Conservation (phyloP, 148 eudicot species). For the Rhododendron molle region DNA sequence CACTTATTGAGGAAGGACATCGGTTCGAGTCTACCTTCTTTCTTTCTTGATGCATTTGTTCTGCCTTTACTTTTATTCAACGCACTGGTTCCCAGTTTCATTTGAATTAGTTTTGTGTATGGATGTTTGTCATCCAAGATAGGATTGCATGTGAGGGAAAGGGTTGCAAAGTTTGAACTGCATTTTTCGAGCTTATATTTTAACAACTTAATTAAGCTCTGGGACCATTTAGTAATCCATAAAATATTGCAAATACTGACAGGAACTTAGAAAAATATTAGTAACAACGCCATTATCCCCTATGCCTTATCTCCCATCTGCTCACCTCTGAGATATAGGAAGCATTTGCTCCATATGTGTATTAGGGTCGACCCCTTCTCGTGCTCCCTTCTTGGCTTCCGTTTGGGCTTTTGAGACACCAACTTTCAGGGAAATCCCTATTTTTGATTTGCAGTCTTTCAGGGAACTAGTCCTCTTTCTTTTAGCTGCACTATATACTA, state of each 20-base stretch:
- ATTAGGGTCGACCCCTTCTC: neutral
- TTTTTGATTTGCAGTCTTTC: neutral
- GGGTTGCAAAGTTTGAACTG: neutral
- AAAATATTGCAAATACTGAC: neutral
- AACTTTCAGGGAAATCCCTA: neutral
- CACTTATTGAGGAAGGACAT: neutral
- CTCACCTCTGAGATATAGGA: neutral
- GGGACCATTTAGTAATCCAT: neutral
- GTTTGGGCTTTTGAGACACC: neutral
- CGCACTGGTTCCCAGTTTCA: neutral
- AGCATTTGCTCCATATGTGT: neutral
- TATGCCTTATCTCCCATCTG: neutral
- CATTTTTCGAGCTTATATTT: neutral
- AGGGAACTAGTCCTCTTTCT: neutral
- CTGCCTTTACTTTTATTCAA: neutral
- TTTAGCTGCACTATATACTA: neutral
- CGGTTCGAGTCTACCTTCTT: neutral
- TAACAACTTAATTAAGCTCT: neutral
- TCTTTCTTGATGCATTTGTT: neutral
- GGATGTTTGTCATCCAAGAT: neutral
- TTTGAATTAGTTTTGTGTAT: neutral
- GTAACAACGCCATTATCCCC: neutral
- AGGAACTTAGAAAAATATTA: neutral
- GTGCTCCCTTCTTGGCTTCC: neutral
- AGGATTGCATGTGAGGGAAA: neutral